These are phyloP conservation scores for Sanghuangporus weigelae DNA, from an alignment of 1,284 basidiomycete genomes.

Conservation along the genomic window DNA sequence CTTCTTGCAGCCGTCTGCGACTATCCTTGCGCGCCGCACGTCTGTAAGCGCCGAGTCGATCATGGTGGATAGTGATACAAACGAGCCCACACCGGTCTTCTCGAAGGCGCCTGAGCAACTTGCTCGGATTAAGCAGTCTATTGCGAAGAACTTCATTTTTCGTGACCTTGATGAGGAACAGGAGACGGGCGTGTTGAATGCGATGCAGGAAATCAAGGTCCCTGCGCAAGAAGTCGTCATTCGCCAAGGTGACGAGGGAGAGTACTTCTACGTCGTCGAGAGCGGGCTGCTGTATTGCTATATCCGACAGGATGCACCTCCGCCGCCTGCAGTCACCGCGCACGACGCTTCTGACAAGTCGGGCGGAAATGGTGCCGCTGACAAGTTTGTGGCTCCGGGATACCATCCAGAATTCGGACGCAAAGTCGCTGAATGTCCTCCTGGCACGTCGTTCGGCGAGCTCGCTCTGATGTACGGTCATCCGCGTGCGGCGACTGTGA, in stretches of 20 bases:
- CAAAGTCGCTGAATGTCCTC: conserved; percentile 81
- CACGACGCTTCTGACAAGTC: conserved; percentile 45
- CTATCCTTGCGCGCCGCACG: conserved; percentile 84
- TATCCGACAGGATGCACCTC: conserved; percentile 65
- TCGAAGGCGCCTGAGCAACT: conserved; percentile 86
- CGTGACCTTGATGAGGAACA: conserved; percentile 96
- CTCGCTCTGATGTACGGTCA: conserved; percentile 98
- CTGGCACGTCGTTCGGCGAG: conserved; percentile 92
- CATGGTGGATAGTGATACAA: conserved; percentile 65
- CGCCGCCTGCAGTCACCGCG: conserved; percentile 46
- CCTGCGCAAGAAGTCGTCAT: conserved; percentile 81
- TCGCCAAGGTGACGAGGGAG: conserved; percentile 93
- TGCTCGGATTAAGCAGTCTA: conserved; percentile 81
- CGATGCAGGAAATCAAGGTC: conserved; percentile 89
- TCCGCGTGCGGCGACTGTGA: conserved; percentile 90
- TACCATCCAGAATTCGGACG: conserved; percentile 72
- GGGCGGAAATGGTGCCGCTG: conserved; percentile 32
- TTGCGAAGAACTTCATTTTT: conserved; percentile 91
- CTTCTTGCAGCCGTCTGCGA: conserved; percentile 63
- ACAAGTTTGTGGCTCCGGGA: conserved; percentile 57
- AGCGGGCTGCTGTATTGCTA: conserved; percentile 85
- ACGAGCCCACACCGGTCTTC: conserved; percentile 68
- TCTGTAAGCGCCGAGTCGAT: conserved; percentile 98
- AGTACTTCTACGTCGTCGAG: conserved; percentile 98
- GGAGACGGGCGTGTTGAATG: conserved; percentile 86